phyloP scores from a whole-genome alignment of 2,329 filamentous ascomycete genomes.

The Microcyclosporella mali region DNA sequence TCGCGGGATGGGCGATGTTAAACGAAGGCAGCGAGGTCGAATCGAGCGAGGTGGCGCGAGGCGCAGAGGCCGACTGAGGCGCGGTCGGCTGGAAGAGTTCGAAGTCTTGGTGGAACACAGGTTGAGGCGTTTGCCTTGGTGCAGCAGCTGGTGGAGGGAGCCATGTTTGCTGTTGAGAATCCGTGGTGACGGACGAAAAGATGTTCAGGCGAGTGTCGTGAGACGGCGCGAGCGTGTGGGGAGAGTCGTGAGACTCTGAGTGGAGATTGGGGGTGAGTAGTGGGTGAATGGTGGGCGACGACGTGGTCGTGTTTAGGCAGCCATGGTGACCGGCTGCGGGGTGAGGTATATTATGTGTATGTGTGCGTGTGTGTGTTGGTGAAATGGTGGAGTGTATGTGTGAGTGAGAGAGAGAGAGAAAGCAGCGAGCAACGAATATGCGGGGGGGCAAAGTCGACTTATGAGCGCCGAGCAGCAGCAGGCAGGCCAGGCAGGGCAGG shows the following conservation, averaged over 20 bases:
- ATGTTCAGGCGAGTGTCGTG: constrained; percentile 52
- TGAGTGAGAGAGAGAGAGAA: too few species aligned
- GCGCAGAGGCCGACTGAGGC: constrained; percentile 34
- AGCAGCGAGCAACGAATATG: too few species aligned
- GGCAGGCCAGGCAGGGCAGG: too few species aligned
- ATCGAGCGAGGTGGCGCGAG: constrained; percentile 48
- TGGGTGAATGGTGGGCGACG: constrained; percentile 28
- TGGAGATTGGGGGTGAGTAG: constrained; percentile 19
- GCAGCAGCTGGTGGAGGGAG: constrained; percentile 56
- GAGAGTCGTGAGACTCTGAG: constrained; percentile 29
- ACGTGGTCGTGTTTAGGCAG: constrained; percentile 28
- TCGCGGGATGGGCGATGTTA: constrained; percentile 40
- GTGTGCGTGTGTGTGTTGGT: constrained; percentile 11
- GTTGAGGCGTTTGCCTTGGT: constrained; percentile 43
- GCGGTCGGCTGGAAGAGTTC: constrained; percentile 60
- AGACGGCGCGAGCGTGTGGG: constrained; percentile 30
- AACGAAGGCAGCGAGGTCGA: constrained; percentile 53
- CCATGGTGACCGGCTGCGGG: constrained; percentile 26
- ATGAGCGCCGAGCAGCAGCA: too few species aligned
- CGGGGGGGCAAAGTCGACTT: too few species aligned
- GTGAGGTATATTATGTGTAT: constrained; percentile 15
- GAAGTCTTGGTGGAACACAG: constrained; percentile 59
- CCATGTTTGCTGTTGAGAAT: constrained; percentile 69
- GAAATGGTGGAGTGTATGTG: too few species aligned
- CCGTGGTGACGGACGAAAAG: constrained; percentile 74